phyloP scores from a whole-genome alignment of 2,329 filamentous ascomycete species.

The Colletotrichum theobromicola region DNA sequence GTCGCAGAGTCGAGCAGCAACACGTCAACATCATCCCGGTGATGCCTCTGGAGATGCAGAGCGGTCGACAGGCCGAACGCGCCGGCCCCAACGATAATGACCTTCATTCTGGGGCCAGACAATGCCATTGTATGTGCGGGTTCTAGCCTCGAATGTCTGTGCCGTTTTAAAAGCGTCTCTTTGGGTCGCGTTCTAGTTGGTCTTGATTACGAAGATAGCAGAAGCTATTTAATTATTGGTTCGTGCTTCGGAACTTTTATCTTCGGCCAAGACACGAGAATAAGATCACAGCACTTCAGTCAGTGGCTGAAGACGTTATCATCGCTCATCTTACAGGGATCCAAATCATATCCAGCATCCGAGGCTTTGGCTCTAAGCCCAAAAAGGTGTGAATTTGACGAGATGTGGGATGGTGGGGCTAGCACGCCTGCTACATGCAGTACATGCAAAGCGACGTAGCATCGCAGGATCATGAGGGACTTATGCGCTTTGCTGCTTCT shows the following conservation, averaged over 20 bases:
- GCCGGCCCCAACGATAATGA: background rate
- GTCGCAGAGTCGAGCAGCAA: background rate
- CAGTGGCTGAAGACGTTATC: background rate
- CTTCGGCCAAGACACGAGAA: too few species aligned
- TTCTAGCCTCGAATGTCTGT: background rate
- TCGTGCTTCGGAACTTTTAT: too few species aligned
- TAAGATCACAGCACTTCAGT: too few species aligned
- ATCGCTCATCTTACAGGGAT: background rate
- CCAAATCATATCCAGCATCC: background rate
- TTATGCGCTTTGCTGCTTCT: background rate
- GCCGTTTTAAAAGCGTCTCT: accelerated
- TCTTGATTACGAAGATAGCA: too few species aligned
- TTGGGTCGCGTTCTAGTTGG: background rate
- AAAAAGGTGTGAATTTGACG: background rate
- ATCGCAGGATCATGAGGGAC: background rate
- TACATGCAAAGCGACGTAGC: background rate
- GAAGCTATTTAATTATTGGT: too few species aligned
- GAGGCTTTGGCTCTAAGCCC: background rate
- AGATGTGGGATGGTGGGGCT: background rate
- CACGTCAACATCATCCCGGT: background rate
- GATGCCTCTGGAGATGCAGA: background rate
- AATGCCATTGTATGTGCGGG: background rate
- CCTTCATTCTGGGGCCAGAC: background rate
- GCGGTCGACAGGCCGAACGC: background rate
- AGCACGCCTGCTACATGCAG: background rate